Base-by-base conservation (phyloP, 352 stramenopile genomes). In the Globisporangium nunn region DNA sequence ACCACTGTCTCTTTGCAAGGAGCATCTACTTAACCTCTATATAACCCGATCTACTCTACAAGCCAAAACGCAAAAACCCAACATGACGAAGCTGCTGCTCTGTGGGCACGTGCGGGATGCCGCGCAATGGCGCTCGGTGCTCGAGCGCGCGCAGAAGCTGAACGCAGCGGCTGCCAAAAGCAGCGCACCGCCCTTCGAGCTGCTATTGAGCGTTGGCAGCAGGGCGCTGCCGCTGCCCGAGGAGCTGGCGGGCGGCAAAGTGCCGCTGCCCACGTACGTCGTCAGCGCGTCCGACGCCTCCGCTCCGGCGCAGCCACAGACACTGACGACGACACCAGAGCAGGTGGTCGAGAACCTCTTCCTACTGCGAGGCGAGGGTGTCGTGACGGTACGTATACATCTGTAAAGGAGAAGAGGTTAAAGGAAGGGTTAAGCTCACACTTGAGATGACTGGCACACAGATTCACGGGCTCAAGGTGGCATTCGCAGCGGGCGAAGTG, bases 21-120 rank as follows among this genome's bases (percentile, higher is more conserved):
- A 23, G 23, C 23, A 23, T 23, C 23, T 15, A 17, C 17, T 15
- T 43, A 43, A 43, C 37, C 37, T 43, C 37, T 17, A 5, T 12
- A 17, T 40, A 40, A 40, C 35, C 35, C 8, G 23, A 23, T 23
- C 23, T 23, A 23, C 4, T 43, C 11, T 6, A 6, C 11, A 2
- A 12, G 17, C 37, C 3, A 17, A 43, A 43, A 12, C 37, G 4
- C 37, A 43, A 43, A 15, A 5, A 15, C 3, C 11, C 37, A 10
- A 4, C 7, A 93, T 93, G 83, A 69, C 75, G 37, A 91, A 91
- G 63, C 55, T 93, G 15, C 59, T 93, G 74, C 72, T 93, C 2
- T 85, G 83, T 54, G 83, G 83, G 1, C 71, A 77, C 15, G 77
- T 90, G 43, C 59, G 78, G 43, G 72, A 66, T 41, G 37, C 37